Base-by-base conservation (phyloP, 805 yeast species). In the Wickerhamomyces alni region DNA sequence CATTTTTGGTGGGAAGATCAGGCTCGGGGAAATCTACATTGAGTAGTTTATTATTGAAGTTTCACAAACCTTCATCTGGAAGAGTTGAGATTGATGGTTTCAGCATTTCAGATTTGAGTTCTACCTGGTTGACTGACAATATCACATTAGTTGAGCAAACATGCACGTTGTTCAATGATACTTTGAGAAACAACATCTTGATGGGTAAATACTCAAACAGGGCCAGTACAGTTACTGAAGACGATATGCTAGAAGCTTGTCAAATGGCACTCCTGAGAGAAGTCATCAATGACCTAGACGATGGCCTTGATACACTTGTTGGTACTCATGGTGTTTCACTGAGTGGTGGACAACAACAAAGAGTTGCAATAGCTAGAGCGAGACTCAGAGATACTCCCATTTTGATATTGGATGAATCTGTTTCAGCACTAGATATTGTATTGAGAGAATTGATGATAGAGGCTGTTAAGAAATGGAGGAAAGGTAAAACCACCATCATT, bases 21-120 rank as follows among this genome's bases (percentile, higher is more conserved):
- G 99, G 99, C 0, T 80, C 89, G 0, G 99, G 99, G 0, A 93
- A 93, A 58, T 91, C 98, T 0, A 83, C 98, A 0, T 44, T 93
- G 2, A 74, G 82, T 0, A 72, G 72, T 28, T 57, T 93, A 2
- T 50, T 93, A 1, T 56, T 83, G 39, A 73, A 73, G 21, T 70
- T 86, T 18, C 87, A 89, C 50, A 45, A 57, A 0, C 62, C 68
- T 0, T 47, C 59, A 5, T 40, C 56, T 0, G 99, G 99, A 0
- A 40, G 52, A 1, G 72, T 93, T 1, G 54, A 55, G 3, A 58
- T 89, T 11, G 88, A 79, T 55, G 82, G 75, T 0, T 53, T 61
- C 34, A 62, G 72, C 31, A 54, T 84, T 2, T 46, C 59, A 0
- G 44, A 54, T 1, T 47, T 87, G 3, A 63, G 72, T 36, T 53